Conservation (phyloP, 805 yeast genomes). For the Diddensiella caesifluorescens region DNA sequence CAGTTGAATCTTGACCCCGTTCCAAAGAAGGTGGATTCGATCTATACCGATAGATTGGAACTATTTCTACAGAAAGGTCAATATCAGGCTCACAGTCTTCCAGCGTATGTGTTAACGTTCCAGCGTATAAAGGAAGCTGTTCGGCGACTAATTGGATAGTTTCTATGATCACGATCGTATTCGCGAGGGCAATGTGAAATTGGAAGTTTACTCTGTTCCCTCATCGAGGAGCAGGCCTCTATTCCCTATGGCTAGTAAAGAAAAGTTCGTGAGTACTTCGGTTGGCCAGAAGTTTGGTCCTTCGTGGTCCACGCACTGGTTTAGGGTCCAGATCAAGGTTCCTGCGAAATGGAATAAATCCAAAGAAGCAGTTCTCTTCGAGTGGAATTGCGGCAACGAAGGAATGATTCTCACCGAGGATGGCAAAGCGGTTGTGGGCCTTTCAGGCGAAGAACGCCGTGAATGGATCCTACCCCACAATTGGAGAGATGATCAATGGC, state of each 20-base stretch:
- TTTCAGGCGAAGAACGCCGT: constrained; percentile 79
- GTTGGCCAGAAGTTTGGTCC: constrained; percentile 85
- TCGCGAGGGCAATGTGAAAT: constrained; percentile 37
- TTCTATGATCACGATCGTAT: constrained; percentile 52
- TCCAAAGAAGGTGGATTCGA: constrained; percentile 70
- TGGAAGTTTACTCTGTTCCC: constrained; percentile 70
- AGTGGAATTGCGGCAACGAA: constrained; percentile 85
- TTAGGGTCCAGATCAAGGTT: constrained; percentile 56
- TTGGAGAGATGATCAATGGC: constrained; percentile 45
- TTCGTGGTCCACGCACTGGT: constrained; percentile 97
- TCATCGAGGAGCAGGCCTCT: constrained; percentile 38
- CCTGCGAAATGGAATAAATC: constrained; percentile 46
- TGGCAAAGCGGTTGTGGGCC: constrained; percentile 74
- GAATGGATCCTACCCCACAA: constrained; percentile 65
- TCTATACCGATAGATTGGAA: constrained; percentile 64
- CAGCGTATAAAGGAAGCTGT: too few relatives aligned
- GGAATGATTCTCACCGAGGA: constrained; percentile 69
- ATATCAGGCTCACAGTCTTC: constrained; percentile 64
- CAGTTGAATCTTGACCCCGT: constrained; percentile 49
- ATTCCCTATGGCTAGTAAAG: constrained; percentile 33
- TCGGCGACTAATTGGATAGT: constrained; percentile 29
- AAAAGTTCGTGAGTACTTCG: constrained; percentile 35
- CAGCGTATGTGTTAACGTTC: constrained; percentile 41
- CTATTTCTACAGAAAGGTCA: constrained; percentile 79
- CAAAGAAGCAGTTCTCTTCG: constrained; percentile 53